phyloP scores from a whole-genome alignment of 2,329 filamentous ascomycete species.

The Fusarium multiceps region DNA sequence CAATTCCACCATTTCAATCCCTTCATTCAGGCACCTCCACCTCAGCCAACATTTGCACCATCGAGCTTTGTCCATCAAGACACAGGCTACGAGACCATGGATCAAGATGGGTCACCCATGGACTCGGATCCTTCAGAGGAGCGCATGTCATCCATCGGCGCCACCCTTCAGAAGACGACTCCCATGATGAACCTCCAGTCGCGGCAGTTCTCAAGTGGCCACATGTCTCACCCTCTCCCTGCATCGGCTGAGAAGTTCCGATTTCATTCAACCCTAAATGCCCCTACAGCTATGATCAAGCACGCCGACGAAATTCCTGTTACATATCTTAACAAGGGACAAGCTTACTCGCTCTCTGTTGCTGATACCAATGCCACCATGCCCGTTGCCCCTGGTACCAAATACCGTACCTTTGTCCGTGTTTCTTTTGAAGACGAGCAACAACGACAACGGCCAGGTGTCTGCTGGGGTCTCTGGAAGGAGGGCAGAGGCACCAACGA shows the following conservation, averaged over 20 bases:
- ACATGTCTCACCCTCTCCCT: slow-evolving; percentile 61
- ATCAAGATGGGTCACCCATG: slow-evolving; percentile 77
- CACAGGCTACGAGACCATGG: slow-evolving; percentile 82
- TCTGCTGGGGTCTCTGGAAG: slow-evolving; percentile 93
- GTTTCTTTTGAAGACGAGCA: slow-evolving; percentile 97
- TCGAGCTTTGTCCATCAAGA: slow-evolving; percentile 85
- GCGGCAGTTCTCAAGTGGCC: slow-evolving; percentile 59
- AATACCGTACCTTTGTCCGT: slow-evolving; percentile 91
- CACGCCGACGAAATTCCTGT: slow-evolving; percentile 90
- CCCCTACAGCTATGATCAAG: slow-evolving; percentile 96
- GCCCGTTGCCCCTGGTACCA: slow-evolving; percentile 68
- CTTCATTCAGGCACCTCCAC: slow-evolving; percentile 72
- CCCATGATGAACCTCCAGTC: slow-evolving; percentile 69
- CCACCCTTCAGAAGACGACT: slow-evolving; percentile 70
- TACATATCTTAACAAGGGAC: slow-evolving; percentile 98
- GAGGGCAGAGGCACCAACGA: slow-evolving; percentile 96
- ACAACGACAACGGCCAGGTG: slow-evolving; percentile 82
- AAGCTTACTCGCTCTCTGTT: slow-evolving; percentile 89
- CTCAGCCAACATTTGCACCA: slow-evolving; percentile 75
- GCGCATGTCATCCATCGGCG: slow-evolving; percentile 67
- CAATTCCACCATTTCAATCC: slow-evolving; percentile 76
- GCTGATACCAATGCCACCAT: slow-evolving; percentile 77
- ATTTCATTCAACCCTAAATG: slow-evolving; percentile 89
- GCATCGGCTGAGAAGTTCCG: slow-evolving; percentile 79
- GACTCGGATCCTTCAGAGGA: slow-evolving; percentile 64